phyloP scores from a whole-genome alignment of 176 grass and related monocot genomes.

The Coix lacrymajobi region DNA sequence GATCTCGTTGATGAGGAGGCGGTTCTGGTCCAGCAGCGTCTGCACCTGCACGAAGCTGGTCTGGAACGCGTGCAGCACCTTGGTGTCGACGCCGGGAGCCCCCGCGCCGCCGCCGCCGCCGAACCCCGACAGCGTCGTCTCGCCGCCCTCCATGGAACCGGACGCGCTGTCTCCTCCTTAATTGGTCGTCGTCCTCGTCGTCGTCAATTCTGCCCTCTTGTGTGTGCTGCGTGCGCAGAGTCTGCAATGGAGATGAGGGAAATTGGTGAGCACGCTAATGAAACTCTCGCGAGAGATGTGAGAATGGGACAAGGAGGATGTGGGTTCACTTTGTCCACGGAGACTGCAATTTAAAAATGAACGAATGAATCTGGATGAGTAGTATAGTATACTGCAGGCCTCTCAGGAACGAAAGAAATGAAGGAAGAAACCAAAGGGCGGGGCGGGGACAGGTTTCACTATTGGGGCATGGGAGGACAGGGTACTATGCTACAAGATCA shows the following conservation, averaged over 20 bases:
- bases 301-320: no score
- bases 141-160: constrained; percentile 39
- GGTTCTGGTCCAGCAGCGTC: constrained; percentile 69
- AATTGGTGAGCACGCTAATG: constrained; percentile 1
- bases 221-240: background rate
- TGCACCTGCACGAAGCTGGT: constrained; percentile 89
- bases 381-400: background rate
- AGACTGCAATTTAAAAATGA: background rate
- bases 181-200: no score
- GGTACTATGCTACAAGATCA: constrained; percentile 24
- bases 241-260: background rate
- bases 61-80: constrained; percentile 72
- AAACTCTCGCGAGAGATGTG: background rate
- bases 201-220: background rate
- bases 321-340: background rate
- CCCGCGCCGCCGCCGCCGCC: background rate
- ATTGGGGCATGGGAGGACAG: constrained; percentile 21
- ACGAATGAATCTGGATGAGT: background rate
- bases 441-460: constrained; percentile 3
- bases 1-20: constrained; percentile 73
- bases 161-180: no score
- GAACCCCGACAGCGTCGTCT: constrained; percentile 31
- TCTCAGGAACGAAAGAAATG: background rate
- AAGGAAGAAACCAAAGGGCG: background rate
- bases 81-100: constrained; percentile 29